Percentiles rank a stretch among this genome's conserved stretches.
phyloP scores from a whole-genome alignment of 257 asterid genomes.

The Nicotiana attenuata region DNA sequence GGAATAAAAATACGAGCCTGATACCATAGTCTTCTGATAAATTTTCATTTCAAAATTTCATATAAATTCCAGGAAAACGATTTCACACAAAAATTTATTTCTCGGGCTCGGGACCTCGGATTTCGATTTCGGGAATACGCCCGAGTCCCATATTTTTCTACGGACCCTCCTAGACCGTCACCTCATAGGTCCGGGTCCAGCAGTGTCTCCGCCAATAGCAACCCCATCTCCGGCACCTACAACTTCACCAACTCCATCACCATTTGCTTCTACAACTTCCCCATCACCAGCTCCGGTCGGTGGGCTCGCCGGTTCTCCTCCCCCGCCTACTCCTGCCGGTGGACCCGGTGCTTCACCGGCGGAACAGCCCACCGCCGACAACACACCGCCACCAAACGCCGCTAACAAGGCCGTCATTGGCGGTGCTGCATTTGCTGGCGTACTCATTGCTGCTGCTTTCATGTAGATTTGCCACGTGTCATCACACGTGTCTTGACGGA shows the following conservation, averaged over 20 bases:
- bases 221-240: conserved; percentile 18
- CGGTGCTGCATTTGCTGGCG: conserved; percentile 53
- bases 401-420: conserved; percentile 47
- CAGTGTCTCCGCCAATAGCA: conserved; percentile 21
- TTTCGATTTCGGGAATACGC: no score
- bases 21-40: no score
- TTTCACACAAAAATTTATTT: no score
- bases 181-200: no score
- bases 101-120: no score
- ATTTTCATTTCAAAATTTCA: no score
- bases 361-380: conserved; percentile 20
- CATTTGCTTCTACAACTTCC: conserved; percentile 2
- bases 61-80: no score
- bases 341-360: conserved; percentile 17
- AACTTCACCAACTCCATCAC: conserved; percentile 9
- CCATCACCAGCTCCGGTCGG: conserved; percentile 25
- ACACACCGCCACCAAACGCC: conserved; percentile 38
- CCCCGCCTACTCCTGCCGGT: conserved; percentile 30
- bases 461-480: conserved; percentile 30
- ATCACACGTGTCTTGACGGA: conserved; percentile 27
- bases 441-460: conserved; percentile 52
- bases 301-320: conserved; percentile 20
- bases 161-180: no score
- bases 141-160: no score
- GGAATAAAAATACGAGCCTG: no score